Evolutionary conservation across 176 grass and related monocot species (phyloP).

Genomic region (Eleusine indica): DNA sequence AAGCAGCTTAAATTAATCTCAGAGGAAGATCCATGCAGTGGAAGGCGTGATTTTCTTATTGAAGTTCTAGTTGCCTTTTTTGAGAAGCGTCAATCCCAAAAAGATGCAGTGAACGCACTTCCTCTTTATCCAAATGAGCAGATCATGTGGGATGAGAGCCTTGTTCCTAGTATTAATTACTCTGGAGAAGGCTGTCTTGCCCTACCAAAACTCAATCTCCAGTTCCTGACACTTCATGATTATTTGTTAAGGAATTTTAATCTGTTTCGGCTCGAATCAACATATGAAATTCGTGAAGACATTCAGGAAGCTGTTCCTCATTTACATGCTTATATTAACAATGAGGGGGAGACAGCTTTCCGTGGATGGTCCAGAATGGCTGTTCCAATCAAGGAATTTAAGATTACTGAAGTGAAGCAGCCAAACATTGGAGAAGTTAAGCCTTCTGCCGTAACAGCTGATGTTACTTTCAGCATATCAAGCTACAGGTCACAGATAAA

Average conservation of each 20-base stretch:
- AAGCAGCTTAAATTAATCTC: conserved; percentile 95
- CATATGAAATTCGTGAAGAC: conserved; percentile 99
- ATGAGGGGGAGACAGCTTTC: conserved; percentile 92
- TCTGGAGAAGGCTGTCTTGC: conserved; percentile 99
- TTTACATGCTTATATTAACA: conserved; percentile 93
- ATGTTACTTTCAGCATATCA: conserved; percentile 77
- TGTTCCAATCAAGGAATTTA: conserved; percentile 89
- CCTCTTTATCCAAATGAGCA: conserved; percentile 98
- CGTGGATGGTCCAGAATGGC: conserved; percentile 99
- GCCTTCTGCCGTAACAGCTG: conserved; percentile 83
- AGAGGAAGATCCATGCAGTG: conserved; percentile 70
- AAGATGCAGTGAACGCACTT: conserved; percentile 96
- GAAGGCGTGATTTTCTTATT: conserved; percentile 86
- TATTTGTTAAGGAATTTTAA: conserved; percentile 98
- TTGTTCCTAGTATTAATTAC: conserved; percentile 99
- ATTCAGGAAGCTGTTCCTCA: conserved; percentile 97
- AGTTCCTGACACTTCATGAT: conserved; percentile 97
- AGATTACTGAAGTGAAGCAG: conserved; percentile 87
- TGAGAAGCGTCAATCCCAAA: conserved; percentile 94
- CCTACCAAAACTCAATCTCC: conserved; percentile 96
- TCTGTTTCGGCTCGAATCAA: conserved; percentile 97
- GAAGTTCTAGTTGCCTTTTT: conserved; percentile 95
- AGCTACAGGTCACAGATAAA: conserved; percentile 87
- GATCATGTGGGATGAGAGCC: conserved; percentile 99
- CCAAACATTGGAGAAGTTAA: conserved; percentile 97